Evolutionary conservation across 2,329 filamentous ascomycete genomes (phyloP), one percentile per base, ranked within the genome.

Genomic region (Colletotrichum higginsianum): DNA sequence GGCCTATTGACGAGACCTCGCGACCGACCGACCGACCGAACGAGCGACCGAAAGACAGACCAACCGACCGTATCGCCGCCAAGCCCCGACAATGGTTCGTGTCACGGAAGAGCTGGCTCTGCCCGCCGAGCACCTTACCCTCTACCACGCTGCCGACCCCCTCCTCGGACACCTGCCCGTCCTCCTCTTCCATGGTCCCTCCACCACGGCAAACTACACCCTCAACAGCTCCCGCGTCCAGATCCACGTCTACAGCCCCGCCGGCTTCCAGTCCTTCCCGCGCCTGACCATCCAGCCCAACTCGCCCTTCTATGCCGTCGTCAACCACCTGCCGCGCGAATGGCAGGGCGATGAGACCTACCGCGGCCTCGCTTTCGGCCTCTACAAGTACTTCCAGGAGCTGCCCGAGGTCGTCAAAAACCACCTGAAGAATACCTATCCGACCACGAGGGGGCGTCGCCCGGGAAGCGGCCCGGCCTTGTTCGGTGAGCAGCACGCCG

Each of bases 341-440:
- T 95, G 95, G 82, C 96, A 98, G 85, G 96, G 96, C 78, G 96
- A 98, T 80, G 96, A 98, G 82, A 88, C 97, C 75, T 97, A 93
- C 82, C 92, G 96, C 56, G 96, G 93, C 21, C 88, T 99, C 67
- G 96, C 96, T 58, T 97, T 98, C 82, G 95, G 94, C 67, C 87
- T 99, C 75, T 93, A 92, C 85, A 98, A 97, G 81, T 99, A 98
- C 86, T 98, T 98, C 80, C 89, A 90, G 73, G 96, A 98, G 82
- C 87, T 99, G 63, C 91, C 95, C 26, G 89, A 93, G 66, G 86
- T 88, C 47, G 92, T 95, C 79, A 97, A 94, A 85, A 87, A 86
- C 77, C 88, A 90, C 72, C 88, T 97, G 80, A 90, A 87, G 75
- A 87, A 86, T 76, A 82, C 85, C 47, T 90, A 89, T 75, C 87